Evolutionary conservation across 2,329 filamentous ascomycete species (phyloP), one percentile per base, ranked within the genome.

Genomic region (Aspergillus melleus): DNA sequence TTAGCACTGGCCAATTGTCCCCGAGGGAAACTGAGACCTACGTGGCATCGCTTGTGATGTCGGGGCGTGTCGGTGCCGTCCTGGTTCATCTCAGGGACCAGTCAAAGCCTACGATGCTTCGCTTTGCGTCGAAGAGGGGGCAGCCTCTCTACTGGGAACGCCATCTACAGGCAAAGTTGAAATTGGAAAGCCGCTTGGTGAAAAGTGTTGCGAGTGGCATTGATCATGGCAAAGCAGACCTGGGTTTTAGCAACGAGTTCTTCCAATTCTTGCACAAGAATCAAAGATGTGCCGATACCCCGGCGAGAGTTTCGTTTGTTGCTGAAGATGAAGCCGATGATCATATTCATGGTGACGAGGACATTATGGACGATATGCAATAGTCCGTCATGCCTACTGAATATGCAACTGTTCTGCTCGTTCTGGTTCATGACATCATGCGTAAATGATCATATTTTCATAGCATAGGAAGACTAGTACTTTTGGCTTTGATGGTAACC

Each of bases 191-290:
- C 32, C 65, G 74, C 49, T 80, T 81, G 29, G 81, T 86, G 2
- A 77, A 81, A 54, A 66, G 69, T 9, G 77, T 89, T 6, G 78
- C 82, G 20, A 74, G 78, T 22, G 80, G 82, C 64, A 77, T 87
- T 49, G 79, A 80, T 64, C 80, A 83, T 60, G 81, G 80, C 16
- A 85, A 87, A 62, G 78, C 81, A 55, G 82, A 81, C 19, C 69
- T 88, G 53, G 83, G 82, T 47, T 70, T 89, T 47, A 84, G 79
- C 57, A 84, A 82, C 66, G 86, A 88, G 68, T 86, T 84, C 65
- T 75, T 87, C 32, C 83, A 86, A 49, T 78, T 78, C 54, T 60
- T 82, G 54, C 81, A 80, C 67, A 84, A 78, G 61, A 64, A 76
- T 61, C 79, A 81, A 56, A 81, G 76, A 66, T 71, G 69, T 61